Evolutionary conservation across 2,329 filamentous ascomycete genomes (phyloP), one percentile per base, ranked within the genome.

Genomic region (Penicillium sp.): DNA sequence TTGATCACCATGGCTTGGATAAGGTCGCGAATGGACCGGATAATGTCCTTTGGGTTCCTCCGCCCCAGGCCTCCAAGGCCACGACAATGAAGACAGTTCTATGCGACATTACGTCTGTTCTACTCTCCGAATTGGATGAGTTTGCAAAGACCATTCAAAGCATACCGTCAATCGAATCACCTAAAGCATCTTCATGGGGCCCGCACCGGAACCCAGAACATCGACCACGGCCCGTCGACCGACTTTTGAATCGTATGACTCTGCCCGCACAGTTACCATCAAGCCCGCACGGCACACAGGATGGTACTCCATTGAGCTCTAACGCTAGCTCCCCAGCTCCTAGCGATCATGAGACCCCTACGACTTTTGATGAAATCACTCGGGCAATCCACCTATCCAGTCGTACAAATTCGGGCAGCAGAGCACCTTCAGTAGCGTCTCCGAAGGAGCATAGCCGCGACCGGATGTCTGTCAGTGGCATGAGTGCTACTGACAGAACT

Each of bases 21-120:
- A 76, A 77, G 21, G 72, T 84, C 39, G 79, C 81, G 26, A 67
- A 63, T 62, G 69, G 63, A 10, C 75, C 76, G 3, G 81, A 88
- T 57, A 85, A 83, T 42, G 78, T 93, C 35, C 74, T 84, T 40
- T 76, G 81, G 34, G 79, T 95, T 24, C 89, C 88, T 15, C 80
- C 84, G 0, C 72, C 74, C 19, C 77, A 83, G 49, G 74, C 81
- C 26, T 86, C 83, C 40, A 87, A 83, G 61, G 78, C 81, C 43
- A 93, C 88, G 2, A 93, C 88, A 1, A 83, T 90, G 66, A 88
- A 87, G 69, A 87, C 85, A 0, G 77, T 87, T 61, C 83, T 91
- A 79, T 88, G 85, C 62, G 84, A 88, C 65, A 79, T 90, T 48
- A 87, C 85, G 3, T 84, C 85, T 12, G 64, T 87, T 45, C 68